Conservation (phyloP, 768 basidiomycete genomes). For the Lactarius deliciosus region DNA sequence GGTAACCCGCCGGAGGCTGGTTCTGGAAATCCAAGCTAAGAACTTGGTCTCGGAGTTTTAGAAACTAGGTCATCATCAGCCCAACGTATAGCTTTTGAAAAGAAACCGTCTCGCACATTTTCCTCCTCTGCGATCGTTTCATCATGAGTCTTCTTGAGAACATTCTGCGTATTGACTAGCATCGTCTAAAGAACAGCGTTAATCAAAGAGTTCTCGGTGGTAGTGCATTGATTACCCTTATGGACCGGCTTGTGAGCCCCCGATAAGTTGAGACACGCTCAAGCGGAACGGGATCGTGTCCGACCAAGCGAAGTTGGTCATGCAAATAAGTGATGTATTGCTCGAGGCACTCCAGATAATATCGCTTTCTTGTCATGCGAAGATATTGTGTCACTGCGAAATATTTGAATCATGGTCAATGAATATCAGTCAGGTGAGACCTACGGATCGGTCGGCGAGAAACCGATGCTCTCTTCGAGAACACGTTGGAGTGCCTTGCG, state of each 20-base stretch:
- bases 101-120: constrained; percentile 39
- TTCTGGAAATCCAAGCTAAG: constrained; percentile 16
- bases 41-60: constrained; percentile 28
- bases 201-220: constrained; percentile 2
- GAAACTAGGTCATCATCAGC: constrained; percentile 24
- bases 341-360: constrained; percentile 72
- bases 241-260: constrained; percentile 61
- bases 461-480: constrained; percentile 55
- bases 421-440: constrained; percentile 31
- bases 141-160: constrained; percentile 49
- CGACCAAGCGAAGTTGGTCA: constrained; percentile 54
- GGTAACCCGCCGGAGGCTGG: constrained; percentile 16
- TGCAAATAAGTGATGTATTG: constrained; percentile 68
- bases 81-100: not conserved
- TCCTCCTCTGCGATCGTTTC: constrained; percentile 56
- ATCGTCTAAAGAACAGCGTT: constrained; percentile 48
- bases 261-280: constrained; percentile 52
- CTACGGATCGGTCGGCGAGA: constrained; percentile 61
- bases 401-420: constrained; percentile 9
- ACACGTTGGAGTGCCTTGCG: constrained; percentile 59
- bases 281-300: constrained; percentile 46
- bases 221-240: constrained; percentile 46
- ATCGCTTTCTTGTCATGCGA: constrained; percentile 78
- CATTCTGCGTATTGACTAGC: constrained; percentile 68
- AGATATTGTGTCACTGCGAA: constrained; percentile 62